Percentiles rank a stretch among this genome's conserved stretches.
These are phyloP conservation scores for Endotrypanum monterogeii DNA, from an alignment of 208 protist species.

Conservation along the genomic window DNA sequence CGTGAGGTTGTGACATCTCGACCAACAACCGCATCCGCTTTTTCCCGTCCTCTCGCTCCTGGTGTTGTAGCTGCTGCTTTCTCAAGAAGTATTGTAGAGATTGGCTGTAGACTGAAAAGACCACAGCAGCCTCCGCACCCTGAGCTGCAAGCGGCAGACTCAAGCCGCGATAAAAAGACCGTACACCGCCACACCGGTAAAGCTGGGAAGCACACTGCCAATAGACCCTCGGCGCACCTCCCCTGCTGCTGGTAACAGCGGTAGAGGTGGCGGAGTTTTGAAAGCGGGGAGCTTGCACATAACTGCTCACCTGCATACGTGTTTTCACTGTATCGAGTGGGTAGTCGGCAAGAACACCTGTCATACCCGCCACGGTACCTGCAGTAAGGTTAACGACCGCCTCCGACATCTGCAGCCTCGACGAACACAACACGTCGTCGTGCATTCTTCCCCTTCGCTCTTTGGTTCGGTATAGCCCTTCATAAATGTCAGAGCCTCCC, in stretches of 20 bases:
- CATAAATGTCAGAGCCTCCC: too few species aligned
- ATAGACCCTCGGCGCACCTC: conserved; percentile 23
- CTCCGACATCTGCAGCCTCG: conserved; percentile 12
- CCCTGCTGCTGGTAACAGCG: too few species aligned
- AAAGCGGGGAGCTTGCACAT: neutral
- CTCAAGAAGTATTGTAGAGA: conserved; percentile 25
- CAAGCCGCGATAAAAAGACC: conserved; percentile 75
- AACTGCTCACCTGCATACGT: conserved; percentile 56
- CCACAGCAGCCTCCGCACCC: conserved; percentile 48
- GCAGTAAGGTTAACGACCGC: conserved; percentile 37
- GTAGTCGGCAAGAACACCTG: conserved; percentile 73
- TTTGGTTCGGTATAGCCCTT: too few species aligned
- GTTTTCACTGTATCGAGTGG: conserved; percentile 89
- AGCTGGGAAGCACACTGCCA: conserved; percentile 36
- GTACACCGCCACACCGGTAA: conserved; percentile 45
- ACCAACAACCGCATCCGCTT: neutral
- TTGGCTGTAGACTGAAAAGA: conserved; percentile 55
- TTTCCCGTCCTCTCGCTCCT: neutral
- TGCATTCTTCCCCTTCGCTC: neutral
- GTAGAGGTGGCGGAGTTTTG: neutral
- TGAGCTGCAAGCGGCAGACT: conserved; percentile 61
- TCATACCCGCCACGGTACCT: conserved; percentile 68
- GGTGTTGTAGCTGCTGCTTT: conserved; percentile 2
- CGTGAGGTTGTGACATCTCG: neutral
- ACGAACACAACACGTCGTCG: neutral